Base-by-base conservation (phyloP, 495 filamentous ascomycete genomes). In the Aspergillus sparsus region DNA sequence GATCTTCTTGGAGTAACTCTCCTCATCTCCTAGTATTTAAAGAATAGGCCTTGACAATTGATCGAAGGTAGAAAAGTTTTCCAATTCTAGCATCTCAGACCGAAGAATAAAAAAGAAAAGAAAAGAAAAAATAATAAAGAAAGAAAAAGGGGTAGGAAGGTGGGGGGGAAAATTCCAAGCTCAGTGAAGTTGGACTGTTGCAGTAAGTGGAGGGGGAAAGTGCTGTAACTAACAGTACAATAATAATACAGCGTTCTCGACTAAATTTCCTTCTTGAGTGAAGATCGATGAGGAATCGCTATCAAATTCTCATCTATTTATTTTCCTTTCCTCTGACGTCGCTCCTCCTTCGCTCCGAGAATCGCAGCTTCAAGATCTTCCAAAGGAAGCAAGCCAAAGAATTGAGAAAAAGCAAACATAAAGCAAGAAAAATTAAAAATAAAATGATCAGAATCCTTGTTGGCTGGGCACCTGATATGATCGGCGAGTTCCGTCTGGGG, bases 401-500 rank as follows among this genome's bases (percentile, higher is more conserved):
- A 27, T 3, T 27, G 21, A 47, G 16, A 18, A 60, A 37, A 60
- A 60, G 58, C 58, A 60, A 60, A 49, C 50, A 60, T 49, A 44
- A 44, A 60, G 33, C 50, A 47, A 53, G 36, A 54, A 58, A 51
- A 42, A 58, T 44, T 44, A 50, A 51, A 58, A 47, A 49, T 60
- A 60, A 45, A 53, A 46, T 45, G 8, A 54, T 53, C 11, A 16
- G 15, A 46, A 46, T 46, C 12, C 42, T 46, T 46, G 12, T 47
- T 47, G 44, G 50, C 41, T 39, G 21, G 52, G 35, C 44, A 51
- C 34, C 49, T 60, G 52, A 42, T 44, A 44, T 49, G 58, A 60
- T 60, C 58, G 58, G 58, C 58, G 50, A 60, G 58, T 50, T 39
- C 58, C 58, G 58, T 54, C 58, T 49, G 58, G 58, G 55, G 57